A percentile compares a stretch with the other conserved stretches of the same genome.
Evolutionary conservation across 306 rosid species (phyloP).

Genomic region (Malus asiatica): DNA sequence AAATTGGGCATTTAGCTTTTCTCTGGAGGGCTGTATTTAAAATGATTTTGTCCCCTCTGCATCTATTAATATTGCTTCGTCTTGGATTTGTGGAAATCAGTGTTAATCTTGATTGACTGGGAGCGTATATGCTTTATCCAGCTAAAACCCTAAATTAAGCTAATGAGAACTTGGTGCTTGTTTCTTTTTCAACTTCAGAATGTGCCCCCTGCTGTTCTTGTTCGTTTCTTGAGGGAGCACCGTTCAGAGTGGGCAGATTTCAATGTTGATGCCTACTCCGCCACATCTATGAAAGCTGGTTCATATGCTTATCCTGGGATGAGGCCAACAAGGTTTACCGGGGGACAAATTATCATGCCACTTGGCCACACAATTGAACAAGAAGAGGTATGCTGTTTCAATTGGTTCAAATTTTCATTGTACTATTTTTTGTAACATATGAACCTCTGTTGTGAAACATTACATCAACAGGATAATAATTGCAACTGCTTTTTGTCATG

Average conservation of each 20-base stretch:
- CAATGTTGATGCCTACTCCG: constrained; percentile 86
- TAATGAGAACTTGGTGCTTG: not conserved
- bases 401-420: not conserved
- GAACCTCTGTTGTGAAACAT: not conserved
- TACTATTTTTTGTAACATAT: not conserved
- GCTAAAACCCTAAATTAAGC: not conserved
- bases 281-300: constrained; percentile 74
- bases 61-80: not conserved
- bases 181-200: constrained; percentile 45
- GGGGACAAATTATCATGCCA: constrained; percentile 95
- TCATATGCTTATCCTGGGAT: constrained; percentile 78
- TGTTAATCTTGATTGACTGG: not conserved
- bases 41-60: not conserved
- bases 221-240: constrained; percentile 93
- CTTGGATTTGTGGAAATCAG: not conserved
- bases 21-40: not conserved
- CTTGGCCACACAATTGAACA: constrained; percentile 95
- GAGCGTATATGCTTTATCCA: not conserved
- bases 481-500: not conserved
- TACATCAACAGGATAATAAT: not conserved
- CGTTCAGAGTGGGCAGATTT: constrained; percentile 99
- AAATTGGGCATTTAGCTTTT: not conserved
- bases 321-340: constrained; percentile 91
- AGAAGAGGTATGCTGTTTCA: constrained; percentile 56
- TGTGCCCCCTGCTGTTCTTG: constrained; percentile 84